phyloP scores from a whole-genome alignment of 2,329 filamentous ascomycete genomes.

The Apiospora arundinis region DNA sequence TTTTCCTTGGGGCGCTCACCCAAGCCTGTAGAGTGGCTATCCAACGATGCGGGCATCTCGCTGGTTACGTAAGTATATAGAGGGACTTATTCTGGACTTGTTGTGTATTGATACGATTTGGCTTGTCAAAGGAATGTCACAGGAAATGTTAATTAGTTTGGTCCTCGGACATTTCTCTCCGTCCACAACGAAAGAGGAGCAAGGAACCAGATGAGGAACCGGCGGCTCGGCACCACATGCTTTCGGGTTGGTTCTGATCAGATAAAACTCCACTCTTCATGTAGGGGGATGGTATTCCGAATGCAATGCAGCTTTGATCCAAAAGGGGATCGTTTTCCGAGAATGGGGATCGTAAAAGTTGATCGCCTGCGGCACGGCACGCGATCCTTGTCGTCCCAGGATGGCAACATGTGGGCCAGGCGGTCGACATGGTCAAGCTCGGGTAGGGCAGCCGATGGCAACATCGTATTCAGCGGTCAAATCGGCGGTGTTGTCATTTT shows the following conservation, averaged over 20 bases:
- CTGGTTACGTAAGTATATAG: neutral
- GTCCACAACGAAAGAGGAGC: too few relatives aligned
- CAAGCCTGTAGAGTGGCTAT: neutral
- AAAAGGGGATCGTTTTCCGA: neutral
- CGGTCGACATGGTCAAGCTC: neutral
- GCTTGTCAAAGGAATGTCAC: neutral
- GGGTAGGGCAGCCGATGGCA: neutral
- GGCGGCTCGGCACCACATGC: neutral
- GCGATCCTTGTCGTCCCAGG: neutral
- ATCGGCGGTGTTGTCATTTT: neutral
- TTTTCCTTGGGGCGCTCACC: slow-evolving; percentile 18
- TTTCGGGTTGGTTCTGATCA: neutral
- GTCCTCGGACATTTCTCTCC: neutral
- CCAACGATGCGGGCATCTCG: neutral
- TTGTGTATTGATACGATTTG: neutral
- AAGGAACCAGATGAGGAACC: neutral
- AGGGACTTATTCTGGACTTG: too few relatives aligned
- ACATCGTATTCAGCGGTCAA: neutral
- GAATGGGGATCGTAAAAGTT: neutral
- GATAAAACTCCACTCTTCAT: neutral
- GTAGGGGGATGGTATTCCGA: neutral
- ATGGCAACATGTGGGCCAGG: neutral
- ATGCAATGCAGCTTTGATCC: neutral
- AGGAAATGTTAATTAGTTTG: neutral
- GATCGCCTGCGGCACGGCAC: neutral